Conservation (phyloP, 1,139 yeast species). For the Citeromyces siamensis region DNA sequence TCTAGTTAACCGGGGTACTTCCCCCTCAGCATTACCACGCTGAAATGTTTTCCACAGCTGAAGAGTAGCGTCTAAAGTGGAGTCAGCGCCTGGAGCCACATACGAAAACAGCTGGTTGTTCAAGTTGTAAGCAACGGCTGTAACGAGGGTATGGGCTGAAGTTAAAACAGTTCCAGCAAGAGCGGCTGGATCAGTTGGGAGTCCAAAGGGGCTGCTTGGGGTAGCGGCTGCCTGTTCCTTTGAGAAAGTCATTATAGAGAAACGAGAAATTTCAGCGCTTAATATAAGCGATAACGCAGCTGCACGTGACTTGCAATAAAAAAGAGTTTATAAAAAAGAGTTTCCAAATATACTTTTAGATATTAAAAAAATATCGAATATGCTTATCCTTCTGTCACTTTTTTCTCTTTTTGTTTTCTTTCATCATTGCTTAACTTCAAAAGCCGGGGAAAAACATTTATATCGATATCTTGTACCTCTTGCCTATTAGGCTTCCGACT, state of each 20-base stretch:
- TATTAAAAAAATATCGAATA: too few species aligned
- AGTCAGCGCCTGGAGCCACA: constrained; percentile 48
- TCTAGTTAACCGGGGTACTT: constrained; percentile 42
- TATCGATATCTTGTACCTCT: neutral
- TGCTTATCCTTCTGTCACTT: too few species aligned
- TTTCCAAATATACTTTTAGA: too few species aligned
- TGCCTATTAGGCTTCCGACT: too few species aligned
- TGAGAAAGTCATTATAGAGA: too few species aligned
- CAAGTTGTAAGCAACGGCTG: constrained; percentile 53
- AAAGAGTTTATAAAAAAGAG: too few species aligned
- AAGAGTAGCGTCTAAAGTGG: constrained; percentile 48
- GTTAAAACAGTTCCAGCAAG: constrained; percentile 39
- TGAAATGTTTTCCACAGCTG: constrained; percentile 48
- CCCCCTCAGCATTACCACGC: constrained; percentile 40
- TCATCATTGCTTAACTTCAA: too few species aligned
- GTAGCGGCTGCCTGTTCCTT: constrained; percentile 18
- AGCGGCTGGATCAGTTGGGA: constrained; percentile 41
- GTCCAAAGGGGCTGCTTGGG: constrained; percentile 39
- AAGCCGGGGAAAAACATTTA: neutral
- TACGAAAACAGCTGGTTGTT: constrained; percentile 61
- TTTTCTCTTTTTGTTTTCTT: too few species aligned
- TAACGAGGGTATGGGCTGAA: constrained; percentile 52
- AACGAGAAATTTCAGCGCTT: too few species aligned
- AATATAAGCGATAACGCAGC: too few species aligned
- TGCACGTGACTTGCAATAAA: too few species aligned